phyloP scores from a whole-genome alignment of 352 stramenopile species.

The Phytophthora capsici region DNA sequence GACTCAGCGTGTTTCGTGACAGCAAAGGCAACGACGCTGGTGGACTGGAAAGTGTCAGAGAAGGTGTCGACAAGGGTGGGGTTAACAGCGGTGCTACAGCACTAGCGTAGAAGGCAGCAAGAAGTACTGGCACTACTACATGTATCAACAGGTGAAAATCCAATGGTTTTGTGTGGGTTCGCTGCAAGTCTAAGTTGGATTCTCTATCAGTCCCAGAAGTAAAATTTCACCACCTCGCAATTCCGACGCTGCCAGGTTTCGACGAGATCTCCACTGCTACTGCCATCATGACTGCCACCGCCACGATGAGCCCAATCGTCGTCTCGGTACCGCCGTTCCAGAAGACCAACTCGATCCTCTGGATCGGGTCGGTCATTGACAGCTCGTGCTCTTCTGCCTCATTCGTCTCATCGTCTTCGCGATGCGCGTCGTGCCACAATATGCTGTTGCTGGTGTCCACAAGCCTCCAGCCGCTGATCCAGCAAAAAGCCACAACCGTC shows the following conservation, averaged over 20 bases:
- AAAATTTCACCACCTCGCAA: slow-evolving; percentile 16
- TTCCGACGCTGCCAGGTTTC: slow-evolving; percentile 5
- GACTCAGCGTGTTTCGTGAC: slow-evolving; percentile 24
- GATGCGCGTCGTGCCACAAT: slow-evolving; percentile 12
- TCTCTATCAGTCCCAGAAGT: not conserved
- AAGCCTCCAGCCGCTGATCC: slow-evolving; percentile 24
- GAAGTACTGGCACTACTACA: not conserved
- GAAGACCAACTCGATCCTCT: too few species aligned
- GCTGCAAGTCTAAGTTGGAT: too few species aligned
- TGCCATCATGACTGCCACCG: slow-evolving; percentile 28
- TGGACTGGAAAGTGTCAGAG: slow-evolving; percentile 19
- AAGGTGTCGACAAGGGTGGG: slow-evolving; percentile 22
- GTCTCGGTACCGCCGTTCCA: slow-evolving; percentile 33
- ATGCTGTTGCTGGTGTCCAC: slow-evolving; percentile 24
- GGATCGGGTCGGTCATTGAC: too few species aligned
- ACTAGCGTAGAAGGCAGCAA: slow-evolving; percentile 1
- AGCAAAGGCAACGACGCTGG: slow-evolving; percentile 34
- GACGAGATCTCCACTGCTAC: slow-evolving; percentile 27
- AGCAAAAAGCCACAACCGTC: slow-evolving; percentile 20
- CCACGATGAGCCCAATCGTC: slow-evolving; percentile 25
- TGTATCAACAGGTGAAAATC: not conserved
- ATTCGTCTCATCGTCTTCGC: slow-evolving; percentile 10
- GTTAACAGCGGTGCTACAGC: slow-evolving; percentile 15
- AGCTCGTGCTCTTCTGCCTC: slow-evolving; percentile 5
- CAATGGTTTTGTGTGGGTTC: not conserved